These are phyloP conservation scores for Nitzschia sp. DNA, from an alignment of 108 stramenopile genomes.

Conservation along the genomic window DNA sequence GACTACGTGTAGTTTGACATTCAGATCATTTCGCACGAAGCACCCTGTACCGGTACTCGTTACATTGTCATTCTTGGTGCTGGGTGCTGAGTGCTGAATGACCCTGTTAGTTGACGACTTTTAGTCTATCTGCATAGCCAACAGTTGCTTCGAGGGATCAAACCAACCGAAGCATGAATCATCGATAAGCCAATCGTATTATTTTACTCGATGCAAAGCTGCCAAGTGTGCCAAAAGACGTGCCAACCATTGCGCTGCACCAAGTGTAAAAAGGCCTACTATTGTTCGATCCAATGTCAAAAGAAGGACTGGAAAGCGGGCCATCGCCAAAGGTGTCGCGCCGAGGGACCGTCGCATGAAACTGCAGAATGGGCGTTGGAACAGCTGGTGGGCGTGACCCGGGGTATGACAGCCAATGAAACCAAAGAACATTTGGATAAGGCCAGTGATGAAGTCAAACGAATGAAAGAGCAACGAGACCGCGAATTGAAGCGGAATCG, in stretches of 20 bases:
- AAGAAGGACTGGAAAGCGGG: constrained; percentile 37
- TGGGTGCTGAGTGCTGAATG: too few species aligned
- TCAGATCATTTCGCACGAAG: too few species aligned
- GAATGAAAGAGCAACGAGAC: not conserved
- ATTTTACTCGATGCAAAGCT: not conserved
- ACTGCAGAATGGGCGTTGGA: constrained; percentile 12
- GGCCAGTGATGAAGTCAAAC: constrained; percentile 1
- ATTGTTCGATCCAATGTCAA: constrained; percentile 50
- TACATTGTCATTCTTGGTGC: too few species aligned
- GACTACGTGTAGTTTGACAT: too few species aligned
- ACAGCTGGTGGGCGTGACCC: constrained; percentile 16
- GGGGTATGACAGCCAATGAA: not conserved
- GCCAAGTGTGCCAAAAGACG: not conserved
- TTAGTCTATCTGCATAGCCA: too few species aligned
- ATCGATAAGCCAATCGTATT: too few species aligned
- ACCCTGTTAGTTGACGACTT: too few species aligned
- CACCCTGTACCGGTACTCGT: too few species aligned
- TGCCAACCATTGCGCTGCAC: constrained; percentile 27
- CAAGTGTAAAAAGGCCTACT: constrained; percentile 26
- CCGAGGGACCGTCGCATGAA: not conserved
- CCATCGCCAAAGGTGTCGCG: constrained; percentile 17
- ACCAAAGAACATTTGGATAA: constrained; percentile 16
- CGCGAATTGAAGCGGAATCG: not conserved
- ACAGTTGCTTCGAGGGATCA: too few species aligned
- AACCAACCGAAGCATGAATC: too few species aligned